Evolutionary conservation across 768 basidiomycete genomes (phyloP).

Genomic region (Lepiota subincarnata): DNA sequence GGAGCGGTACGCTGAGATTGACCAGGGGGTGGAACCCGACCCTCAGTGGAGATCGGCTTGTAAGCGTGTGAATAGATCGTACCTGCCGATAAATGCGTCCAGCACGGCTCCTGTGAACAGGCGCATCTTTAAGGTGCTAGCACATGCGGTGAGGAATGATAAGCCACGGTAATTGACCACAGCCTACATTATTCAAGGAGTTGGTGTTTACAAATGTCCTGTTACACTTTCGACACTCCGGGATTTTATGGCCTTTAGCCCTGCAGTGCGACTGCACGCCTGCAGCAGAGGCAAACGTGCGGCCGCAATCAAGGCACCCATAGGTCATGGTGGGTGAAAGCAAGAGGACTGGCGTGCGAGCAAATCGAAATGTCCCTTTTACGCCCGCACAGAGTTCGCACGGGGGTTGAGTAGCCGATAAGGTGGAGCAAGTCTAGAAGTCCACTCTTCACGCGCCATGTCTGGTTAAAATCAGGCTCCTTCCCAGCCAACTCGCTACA

Average conservation of each 20-base stretch:
- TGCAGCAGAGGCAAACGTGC: not conserved
- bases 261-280: constrained; percentile 10
- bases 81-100: not conserved
- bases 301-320: constrained; percentile 9
- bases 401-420: no score
- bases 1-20: not conserved
- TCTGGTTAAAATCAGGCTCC: no score
- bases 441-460: no score
- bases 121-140: not conserved
- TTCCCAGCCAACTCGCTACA: no score
- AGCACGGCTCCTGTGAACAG: not conserved
- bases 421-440: no score
- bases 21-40: not conserved
- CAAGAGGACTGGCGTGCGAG: not conserved
- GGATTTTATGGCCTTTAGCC: constrained; percentile 3
- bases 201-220: constrained; percentile 1
- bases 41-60: no score
- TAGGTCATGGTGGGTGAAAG: constrained; percentile 1
- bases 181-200: not conserved
- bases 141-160: not conserved
- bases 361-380: no score
- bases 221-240: constrained; percentile 4
- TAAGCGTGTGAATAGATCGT: not conserved
- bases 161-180: not conserved
- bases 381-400: no score